Conservation (phyloP, 306 rosid genomes). For the Pterocarpus macrocarpus region DNA sequence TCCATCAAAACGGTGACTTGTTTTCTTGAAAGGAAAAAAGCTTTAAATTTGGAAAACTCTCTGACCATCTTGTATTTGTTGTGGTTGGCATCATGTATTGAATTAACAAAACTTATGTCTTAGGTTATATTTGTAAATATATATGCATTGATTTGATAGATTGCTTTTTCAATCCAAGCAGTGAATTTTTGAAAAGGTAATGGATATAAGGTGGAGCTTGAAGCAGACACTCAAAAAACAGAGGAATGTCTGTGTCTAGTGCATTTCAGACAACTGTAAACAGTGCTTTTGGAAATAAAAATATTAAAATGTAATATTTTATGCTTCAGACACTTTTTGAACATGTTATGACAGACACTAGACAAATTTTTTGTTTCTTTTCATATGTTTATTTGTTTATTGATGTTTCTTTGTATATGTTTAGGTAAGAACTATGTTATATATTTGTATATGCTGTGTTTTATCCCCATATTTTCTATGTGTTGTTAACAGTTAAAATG, state of each 20-base stretch:
- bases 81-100: not conserved
- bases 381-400: not conserved
- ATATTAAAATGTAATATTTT: not conserved
- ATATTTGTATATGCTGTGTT: not conserved
- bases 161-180: conserved; percentile 3
- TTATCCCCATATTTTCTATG: not conserved
- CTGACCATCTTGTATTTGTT: not conserved
- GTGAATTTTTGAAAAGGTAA: not conserved
- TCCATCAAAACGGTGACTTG: conserved; percentile 60
- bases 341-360: not conserved
- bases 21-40: conserved; percentile 12
- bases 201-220: conserved; percentile 2
- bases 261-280: not conserved
- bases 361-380: no score
- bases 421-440: not conserved
- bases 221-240: conserved; percentile 16
- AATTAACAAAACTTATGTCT: not conserved
- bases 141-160: not conserved
- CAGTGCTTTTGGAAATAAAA: not conserved
- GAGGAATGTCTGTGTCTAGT: no score
- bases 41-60: conserved; percentile 6
- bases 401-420: not conserved
- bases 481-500: not conserved
- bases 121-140: not conserved
- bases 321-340: not conserved